Base-by-base conservation (phyloP, 2,329 filamentous ascomycete species). In the Didymellaceae sp. region DNA sequence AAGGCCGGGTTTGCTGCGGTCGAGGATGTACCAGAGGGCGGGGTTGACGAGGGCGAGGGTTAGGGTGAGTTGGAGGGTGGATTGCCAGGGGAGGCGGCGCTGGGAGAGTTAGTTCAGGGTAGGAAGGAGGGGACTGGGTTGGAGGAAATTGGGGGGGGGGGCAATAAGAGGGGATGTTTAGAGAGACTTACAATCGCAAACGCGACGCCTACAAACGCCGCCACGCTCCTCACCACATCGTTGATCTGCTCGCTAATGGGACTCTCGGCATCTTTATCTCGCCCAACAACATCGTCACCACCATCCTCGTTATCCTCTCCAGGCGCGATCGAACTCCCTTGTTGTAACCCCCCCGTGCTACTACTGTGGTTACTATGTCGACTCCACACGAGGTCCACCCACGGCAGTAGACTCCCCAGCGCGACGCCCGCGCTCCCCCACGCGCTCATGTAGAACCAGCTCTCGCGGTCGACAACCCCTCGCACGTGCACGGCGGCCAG, bases 21-120 rank as follows among this genome's bases (percentile, higher is more conserved):
- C 94, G 67, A 99, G 89, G 18, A 97, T 80, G 75, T 96, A 99
- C 94, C 94, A 99, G 14, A 99, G 78, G 8, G 94, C 88, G 1
- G 94, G 93, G 70, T 97, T 97, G 16, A 89, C 90, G 52, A 97
- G 84, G 17, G 91, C 90, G 39, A 99, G 85, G 1, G 92, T 94
- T 20, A 95, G 75, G 1, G 92, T 95, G 16, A 95, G 86, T 74
- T 99, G 94, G n/a, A 96, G 84, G 1, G 91, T 94, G 7, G 92
- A 97, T 63, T 92, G 84, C 94, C 94, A 99, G 1, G 91, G 89
- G 8, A 97, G 83, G 73, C 89, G 90, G 58, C 94, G 87, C 90
- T 95, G 63, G 34, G 20, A 13, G 9, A 9, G 34, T 37, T 24
- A 37, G 34, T 6, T 5, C 14, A n/a, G 4, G 26, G 26, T 6